Percentiles rank a stretch among this genome's conserved stretches.
These are phyloP conservation scores for Saccharomyces hybrid DNA, from an alignment of 1,139 yeast genomes.

Conservation along the genomic window DNA sequence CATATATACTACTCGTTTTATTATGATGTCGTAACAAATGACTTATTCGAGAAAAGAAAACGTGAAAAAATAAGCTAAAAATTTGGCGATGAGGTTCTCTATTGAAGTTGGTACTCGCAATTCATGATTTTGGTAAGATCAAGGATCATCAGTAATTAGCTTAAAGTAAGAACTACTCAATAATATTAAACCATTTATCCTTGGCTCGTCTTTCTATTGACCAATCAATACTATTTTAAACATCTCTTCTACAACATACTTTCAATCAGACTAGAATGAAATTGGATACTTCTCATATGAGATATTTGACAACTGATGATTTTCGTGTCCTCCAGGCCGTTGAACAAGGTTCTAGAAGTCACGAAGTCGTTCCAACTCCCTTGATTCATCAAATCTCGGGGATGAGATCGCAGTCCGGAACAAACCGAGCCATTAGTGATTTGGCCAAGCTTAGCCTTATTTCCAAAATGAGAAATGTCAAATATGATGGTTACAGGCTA, in stretches of 20 bases:
- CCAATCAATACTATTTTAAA: neutral
- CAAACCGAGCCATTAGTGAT: slow-evolving; percentile 72
- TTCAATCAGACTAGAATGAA: slow-evolving; percentile 47
- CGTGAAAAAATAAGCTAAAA: neutral
- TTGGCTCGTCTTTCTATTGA: neutral
- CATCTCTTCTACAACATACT: neutral
- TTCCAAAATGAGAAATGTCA: slow-evolving; percentile 72
- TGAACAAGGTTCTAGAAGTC: slow-evolving; percentile 86
- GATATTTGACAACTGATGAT: slow-evolving; percentile 85
- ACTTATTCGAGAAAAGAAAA: neutral
- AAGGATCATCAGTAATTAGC: no score
- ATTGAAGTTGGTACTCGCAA: no score
- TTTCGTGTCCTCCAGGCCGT: slow-evolving; percentile 84
- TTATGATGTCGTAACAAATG: neutral
- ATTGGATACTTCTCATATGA: slow-evolving; percentile 86
- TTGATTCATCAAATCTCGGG: slow-evolving; percentile 78
- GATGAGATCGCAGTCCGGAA: slow-evolving; percentile 65
- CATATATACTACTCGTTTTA: neutral
- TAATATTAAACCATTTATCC: neutral
- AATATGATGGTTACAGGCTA: slow-evolving; percentile 85
- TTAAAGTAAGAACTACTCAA: neutral
- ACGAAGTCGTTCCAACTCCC: slow-evolving; percentile 87
- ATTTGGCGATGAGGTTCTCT: neutral
- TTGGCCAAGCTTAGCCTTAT: slow-evolving; percentile 79
- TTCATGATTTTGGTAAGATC: neutral